These are phyloP conservation scores for Sporobolomyces pararoseus DNA, from an alignment of 768 basidiomycete species.

Conservation along the genomic window DNA sequence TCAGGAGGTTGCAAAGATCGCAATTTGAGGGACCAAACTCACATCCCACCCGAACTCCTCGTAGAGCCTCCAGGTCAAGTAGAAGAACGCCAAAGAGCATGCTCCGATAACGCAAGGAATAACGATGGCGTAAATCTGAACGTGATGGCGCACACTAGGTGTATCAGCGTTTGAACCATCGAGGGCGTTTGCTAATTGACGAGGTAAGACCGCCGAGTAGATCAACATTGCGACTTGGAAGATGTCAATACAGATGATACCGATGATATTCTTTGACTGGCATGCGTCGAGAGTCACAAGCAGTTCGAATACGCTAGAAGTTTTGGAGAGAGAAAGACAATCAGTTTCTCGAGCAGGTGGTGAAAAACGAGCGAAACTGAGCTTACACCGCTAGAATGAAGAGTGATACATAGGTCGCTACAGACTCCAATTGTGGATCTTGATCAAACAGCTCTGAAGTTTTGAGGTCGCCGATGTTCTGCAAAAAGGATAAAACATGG, in stretches of 20 bases:
- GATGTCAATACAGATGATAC: slow-evolving; percentile 8
- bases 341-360: not conserved
- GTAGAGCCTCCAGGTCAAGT: slow-evolving; percentile 21
- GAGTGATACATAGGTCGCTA: slow-evolving; percentile 38
- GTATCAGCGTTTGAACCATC: slow-evolving; percentile 31
- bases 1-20: too few relatives aligned
- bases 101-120: slow-evolving; percentile 27
- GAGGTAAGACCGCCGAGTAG: slow-evolving; percentile 32
- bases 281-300: slow-evolving; percentile 29
- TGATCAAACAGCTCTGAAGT: not conserved
- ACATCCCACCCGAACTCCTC: slow-evolving; percentile 36
- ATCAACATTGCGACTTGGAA: slow-evolving; percentile 35
- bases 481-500: not conserved
- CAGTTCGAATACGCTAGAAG: slow-evolving; percentile 30
- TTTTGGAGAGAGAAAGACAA: not conserved
- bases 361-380: too few relatives aligned
- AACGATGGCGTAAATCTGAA: slow-evolving; percentile 30
- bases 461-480: slow-evolving; percentile 20
- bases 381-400: slow-evolving; percentile 40
- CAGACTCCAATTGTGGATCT: slow-evolving; percentile 30
- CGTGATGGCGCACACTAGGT: slow-evolving; percentile 3
- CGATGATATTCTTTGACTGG: slow-evolving; percentile 34
- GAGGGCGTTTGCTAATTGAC: slow-evolving; percentile 28
- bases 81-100: slow-evolving; percentile 6
- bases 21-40: too few relatives aligned